Base-by-base conservation (phyloP, 2,329 filamentous ascomycete species). In the Alternaria sp. region DNA sequence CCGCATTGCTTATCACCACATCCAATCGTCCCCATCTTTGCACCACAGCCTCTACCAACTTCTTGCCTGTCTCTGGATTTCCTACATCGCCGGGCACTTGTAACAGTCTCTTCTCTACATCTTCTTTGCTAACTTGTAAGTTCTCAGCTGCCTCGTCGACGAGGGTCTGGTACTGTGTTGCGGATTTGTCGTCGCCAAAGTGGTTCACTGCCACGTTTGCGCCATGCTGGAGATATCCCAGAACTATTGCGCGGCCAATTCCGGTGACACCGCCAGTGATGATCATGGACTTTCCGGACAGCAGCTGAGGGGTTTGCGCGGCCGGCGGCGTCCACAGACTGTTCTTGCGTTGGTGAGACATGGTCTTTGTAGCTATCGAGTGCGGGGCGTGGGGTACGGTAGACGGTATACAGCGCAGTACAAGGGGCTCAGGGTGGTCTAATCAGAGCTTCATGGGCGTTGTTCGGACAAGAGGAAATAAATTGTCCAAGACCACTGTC, bases 241-340 rank as follows among this genome's bases (percentile, higher is more conserved):
- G 85, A 43, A 90, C 89, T 65, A 97, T 96, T 68, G 93, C 93
- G 66, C 92, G 87, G 54, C 93, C 93, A 71, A 97, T 97, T 57
- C 93, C 93, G 1, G 92, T 96, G 4, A 90, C 90, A 59, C 92
- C 93, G 66, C 93, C 93, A 0, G 93, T 97, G 72, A 97, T 93
- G 76, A 93, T 91, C 79, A 92, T 92, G 12, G 89, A 90, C 80
- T 96, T 96, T 78, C 87, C 88, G 56, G 81, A 75, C 59, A 96
- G 87, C 68, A 95, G 85, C 57, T 78, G 68, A 28, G 73, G 63
- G 36, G 63, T 62, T 20, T 57, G 48, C 53, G 63, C 62, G 22
- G 57, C 57, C 5, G 49, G n/a, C 2, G 57, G 54, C 32, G 57
- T 62, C 59, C 59, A 62, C n/a, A 62, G 59, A 16, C 59, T 62